Evolutionary conservation across 495 filamentous ascomycete genomes (phyloP).

Genomic region (Daldinia decipiens): DNA sequence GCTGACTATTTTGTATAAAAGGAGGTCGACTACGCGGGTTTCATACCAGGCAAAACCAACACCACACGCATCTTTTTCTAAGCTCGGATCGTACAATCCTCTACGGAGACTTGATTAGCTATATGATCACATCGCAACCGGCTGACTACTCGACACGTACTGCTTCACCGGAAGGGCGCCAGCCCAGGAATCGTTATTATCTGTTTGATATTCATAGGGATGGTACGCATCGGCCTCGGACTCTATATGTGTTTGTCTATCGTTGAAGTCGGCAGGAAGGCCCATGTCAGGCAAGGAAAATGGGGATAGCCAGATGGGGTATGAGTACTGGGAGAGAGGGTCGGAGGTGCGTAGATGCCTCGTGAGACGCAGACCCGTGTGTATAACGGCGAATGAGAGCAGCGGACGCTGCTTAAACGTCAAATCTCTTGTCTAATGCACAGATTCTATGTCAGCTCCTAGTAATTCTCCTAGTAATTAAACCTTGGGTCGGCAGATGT

Average conservation of each 20-base stretch:
- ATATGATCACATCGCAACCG: background rate
- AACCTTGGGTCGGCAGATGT: conserved; percentile 31
- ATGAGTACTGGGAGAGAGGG: conserved; percentile 19
- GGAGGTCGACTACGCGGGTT: background rate
- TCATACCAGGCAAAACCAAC: conserved; percentile 98
- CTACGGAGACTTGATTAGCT: conserved; percentile 47
- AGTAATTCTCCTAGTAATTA: conserved; percentile 21
- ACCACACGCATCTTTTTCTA: conserved; percentile 99
- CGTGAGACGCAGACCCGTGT: conserved; percentile 23
- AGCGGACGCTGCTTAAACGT: conserved; percentile 46
- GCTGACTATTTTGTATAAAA: background rate
- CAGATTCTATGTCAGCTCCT: conserved; percentile 31
- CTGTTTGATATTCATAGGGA: conserved; percentile 84
- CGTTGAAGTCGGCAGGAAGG: conserved; percentile 65
- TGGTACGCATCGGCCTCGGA: conserved; percentile 63
- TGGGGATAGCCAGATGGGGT: conserved; percentile 40
- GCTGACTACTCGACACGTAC: conserved; percentile 52
- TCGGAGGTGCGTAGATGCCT: conserved; percentile 34
- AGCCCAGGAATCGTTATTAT: conserved; percentile 94
- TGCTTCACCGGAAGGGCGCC: conserved; percentile 95
- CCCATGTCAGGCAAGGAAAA: conserved; percentile 68
- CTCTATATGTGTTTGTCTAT: conserved; percentile 63
- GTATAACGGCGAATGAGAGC: conserved; percentile 36
- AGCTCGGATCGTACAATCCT: conserved; percentile 93
- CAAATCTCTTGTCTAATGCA: conserved; percentile 31